These are phyloP conservation scores for Aspergillus brasiliensis DNA, from an alignment of 2,329 filamentous ascomycete genomes.

Conservation along the genomic window DNA sequence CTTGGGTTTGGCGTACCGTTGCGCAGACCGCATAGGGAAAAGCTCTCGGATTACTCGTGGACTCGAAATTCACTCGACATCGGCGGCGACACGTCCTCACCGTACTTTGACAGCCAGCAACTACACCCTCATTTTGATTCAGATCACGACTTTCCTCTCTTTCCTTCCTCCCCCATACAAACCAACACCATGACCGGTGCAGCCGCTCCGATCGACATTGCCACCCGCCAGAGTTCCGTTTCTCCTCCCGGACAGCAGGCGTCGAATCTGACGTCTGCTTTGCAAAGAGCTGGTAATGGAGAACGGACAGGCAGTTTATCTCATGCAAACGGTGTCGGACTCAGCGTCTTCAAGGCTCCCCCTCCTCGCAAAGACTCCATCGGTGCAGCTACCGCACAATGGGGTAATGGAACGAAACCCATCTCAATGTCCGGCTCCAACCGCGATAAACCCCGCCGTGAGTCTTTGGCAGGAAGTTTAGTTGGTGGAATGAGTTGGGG, in stretches of 20 bases:
- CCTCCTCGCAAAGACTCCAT: constrained; percentile 58
- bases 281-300: constrained; percentile 53
- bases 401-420: constrained; percentile 60
- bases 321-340: constrained; percentile 44
- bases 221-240: constrained; percentile 58
- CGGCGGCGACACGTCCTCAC: constrained; percentile 35
- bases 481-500: constrained; percentile 93
- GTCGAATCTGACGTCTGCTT: constrained; percentile 64
- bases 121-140: constrained; percentile 36
- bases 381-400: constrained; percentile 53
- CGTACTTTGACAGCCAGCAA: constrained; percentile 33
- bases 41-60: constrained; percentile 47
- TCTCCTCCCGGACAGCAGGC: constrained; percentile 62
- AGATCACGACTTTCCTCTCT: constrained; percentile 43
- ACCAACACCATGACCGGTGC: constrained; percentile 53
- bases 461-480: constrained; percentile 64
- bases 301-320: constrained; percentile 47
- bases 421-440: constrained; percentile 59
- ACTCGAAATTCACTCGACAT: constrained; percentile 42
- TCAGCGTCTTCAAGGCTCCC: constrained; percentile 42
- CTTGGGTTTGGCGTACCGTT: constrained; percentile 49
- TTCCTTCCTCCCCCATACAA: constrained; percentile 37
- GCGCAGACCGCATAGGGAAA: constrained; percentile 48
- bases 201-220: constrained; percentile 62
- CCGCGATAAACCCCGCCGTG: constrained; percentile 55